Evolutionary conservation across 441 rosid genomes (phyloP), one percentile per base, ranked within the genome.

Genomic region (Lepidium campestre): DNA sequence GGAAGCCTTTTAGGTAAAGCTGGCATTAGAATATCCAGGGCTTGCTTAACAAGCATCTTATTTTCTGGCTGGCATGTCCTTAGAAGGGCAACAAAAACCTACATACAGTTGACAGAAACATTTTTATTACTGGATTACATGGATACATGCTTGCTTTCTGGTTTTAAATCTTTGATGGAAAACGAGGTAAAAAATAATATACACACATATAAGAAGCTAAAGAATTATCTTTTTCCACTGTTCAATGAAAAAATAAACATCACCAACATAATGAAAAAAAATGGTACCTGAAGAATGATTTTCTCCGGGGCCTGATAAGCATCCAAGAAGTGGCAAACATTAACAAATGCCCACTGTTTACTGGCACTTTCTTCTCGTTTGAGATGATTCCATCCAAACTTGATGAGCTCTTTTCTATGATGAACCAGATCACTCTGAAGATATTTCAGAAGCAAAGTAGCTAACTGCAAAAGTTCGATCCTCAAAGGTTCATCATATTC

Each of bases 281-380:
- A 32, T 40, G 40, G 23, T 83, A 95, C 99, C 99, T 95, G 99
- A 60, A 95, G 95, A 65, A 95, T 92, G 46, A 95, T 95, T 77
- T 95, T 95, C 75, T 95, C 99, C 8, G 99, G 99, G 67, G 97
- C 98, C 81, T 95, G 98, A 78, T 92, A 95, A 54, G 99, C 98
- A 85, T 95, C 97, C 81, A 95, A 76, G 80, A 95, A 95, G 79
- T 95, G 99, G 72, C 98, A 95, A 74, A 95, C 98, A 78, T 95
- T 95, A 59, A 95, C 98, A 83, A 95, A 95, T 52, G 99, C 99
- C 99, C 99, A 95, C 77, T 95, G 99, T 82, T 95, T 95, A 81
- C 99, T 92, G 65, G 98, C 95, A 83, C 99, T 92, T 68, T 95
- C 99, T 79, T 95, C 99, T 32, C 99, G 95, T 77, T 95, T 95